A percentile compares a stretch with the other conserved stretches of the same genome.
Evolutionary conservation across 257 asterid genomes (phyloP).

Genomic region (Salvia miltiorrhiza): DNA sequence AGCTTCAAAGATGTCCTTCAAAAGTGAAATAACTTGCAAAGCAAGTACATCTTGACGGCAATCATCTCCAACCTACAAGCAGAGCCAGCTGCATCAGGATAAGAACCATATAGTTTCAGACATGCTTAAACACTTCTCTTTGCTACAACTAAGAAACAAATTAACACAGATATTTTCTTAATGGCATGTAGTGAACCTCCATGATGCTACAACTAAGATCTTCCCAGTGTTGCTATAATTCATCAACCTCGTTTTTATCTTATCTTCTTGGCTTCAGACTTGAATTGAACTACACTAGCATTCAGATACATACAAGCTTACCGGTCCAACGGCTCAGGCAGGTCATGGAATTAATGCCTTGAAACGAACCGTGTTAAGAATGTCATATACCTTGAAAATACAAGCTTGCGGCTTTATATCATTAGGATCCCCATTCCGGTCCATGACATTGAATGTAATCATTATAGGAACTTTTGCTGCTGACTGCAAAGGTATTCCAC

Average conservation of each 20-base stretch:
- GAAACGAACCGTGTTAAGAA: neutral
- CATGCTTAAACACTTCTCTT: neutral
- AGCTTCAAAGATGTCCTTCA: slow-evolving; percentile 89
- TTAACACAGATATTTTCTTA: neutral
- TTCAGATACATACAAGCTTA: neutral
- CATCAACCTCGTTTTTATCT: neutral
- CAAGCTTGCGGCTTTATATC: slow-evolving; percentile 96
- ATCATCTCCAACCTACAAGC: slow-evolving; percentile 92
- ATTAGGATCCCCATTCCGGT: slow-evolving; percentile 71
- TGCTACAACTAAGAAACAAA: slow-evolving; percentile 1
- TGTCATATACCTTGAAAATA: slow-evolving; percentile 78
- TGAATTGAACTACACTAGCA: slow-evolving; percentile 6
- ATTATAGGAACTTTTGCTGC: slow-evolving; percentile 99
- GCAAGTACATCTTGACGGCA: slow-evolving; percentile 99
- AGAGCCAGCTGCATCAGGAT: slow-evolving; percentile 31
- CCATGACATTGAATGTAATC: slow-evolving; percentile 95
- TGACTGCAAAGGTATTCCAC: slow-evolving; percentile 97
- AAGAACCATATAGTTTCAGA: slow-evolving; percentile 1
- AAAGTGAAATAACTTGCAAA: slow-evolving; percentile 94
- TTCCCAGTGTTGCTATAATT: neutral
- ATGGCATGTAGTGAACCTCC: slow-evolving; percentile 6
- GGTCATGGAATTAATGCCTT: neutral
- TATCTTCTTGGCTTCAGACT: neutral
- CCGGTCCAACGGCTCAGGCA: slow-evolving; percentile 9
- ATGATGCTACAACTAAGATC: slow-evolving; percentile 13